Base-by-base conservation (phyloP, 371 early-diverging fungal genomes). In the Apophysomyces trapeziformis region DNA sequence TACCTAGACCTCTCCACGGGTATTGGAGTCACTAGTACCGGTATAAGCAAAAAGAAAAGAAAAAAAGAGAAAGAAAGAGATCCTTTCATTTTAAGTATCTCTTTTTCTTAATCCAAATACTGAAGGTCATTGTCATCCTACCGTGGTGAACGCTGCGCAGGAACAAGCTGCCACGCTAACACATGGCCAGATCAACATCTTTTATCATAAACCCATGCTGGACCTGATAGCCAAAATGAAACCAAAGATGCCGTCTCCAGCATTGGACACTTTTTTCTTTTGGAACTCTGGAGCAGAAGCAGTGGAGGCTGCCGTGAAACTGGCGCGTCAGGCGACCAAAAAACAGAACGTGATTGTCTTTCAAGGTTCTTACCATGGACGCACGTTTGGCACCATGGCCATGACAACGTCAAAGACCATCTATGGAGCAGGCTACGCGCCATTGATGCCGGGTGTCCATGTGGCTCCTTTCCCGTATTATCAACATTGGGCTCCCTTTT, bases 271-370 rank as follows among this genome's bases (percentile, higher is more conserved):
- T 8, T 82, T 85, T 57, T 82, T 83, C 64, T 83, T 83, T 50
- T 73, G 75, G 74, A 85, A 85, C 57, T 84, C 83, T 39, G 86
- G 86, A 39, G 76, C 86, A 5, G 86, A 85, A 57, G 86, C 84
- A 11, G 86, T 85, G 16, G 86, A 85, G 50, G 77, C 77, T 8
- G 77, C 86, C 18, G 61, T 85, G 63, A 85, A 85, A 60, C 60
- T 85, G 1, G 82, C 84, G 13, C 70, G 86, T 57, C 77, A 83
- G 39, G 83, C 82, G 9, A 85, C 85, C 47, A 74, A 78, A 60
- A 72, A 72, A 54, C 80, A 76, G 39, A 82, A 84, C 58, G 63
- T 85, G 50, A 78, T 85, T 57, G 81, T 69, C 7, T 68, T 66
- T 41, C 56, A 58, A 1, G 67, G 68, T 36, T 66, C 67, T 38